Conservation (phyloP, 495 filamentous ascomycete genomes). For the Lophiotrema nucula region DNA sequence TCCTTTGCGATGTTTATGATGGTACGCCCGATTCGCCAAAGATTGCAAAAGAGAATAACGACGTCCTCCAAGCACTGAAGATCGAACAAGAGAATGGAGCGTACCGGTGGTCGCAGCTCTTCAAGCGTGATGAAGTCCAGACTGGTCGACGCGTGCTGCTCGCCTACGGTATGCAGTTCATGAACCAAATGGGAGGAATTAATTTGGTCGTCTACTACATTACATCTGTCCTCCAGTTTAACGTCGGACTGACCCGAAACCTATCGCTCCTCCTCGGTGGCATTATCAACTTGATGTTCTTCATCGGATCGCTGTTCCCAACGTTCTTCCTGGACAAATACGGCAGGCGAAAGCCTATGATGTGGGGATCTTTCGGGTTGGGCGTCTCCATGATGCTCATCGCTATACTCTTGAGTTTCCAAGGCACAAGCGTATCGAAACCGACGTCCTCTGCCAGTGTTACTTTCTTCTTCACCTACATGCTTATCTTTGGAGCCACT, state of each 20-base stretch:
- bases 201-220: slow-evolving; percentile 41
- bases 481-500: slow-evolving; percentile 48
- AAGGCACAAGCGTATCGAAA: slow-evolving; percentile 33
- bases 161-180: slow-evolving; percentile 47
- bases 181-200: slow-evolving; percentile 38
- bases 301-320: slow-evolving; percentile 49
- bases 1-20: slow-evolving; percentile 53
- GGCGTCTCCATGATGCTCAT: slow-evolving; percentile 54
- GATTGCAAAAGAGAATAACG: slow-evolving; percentile 46
- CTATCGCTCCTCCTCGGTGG: slow-evolving; percentile 39
- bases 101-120: slow-evolving; percentile 48
- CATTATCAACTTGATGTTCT: slow-evolving; percentile 37
- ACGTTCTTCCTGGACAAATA: slow-evolving; percentile 48
- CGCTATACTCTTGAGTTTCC: slow-evolving; percentile 51
- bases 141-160: slow-evolving; percentile 53
- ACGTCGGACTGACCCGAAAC: slow-evolving; percentile 36
- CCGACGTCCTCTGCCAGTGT: slow-evolving; percentile 44
- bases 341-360: slow-evolving; percentile 55
- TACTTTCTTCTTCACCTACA: slow-evolving; percentile 52
- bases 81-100: slow-evolving; percentile 47
- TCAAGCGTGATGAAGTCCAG: slow-evolving; percentile 53
- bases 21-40: slow-evolving; percentile 43
- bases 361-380: slow-evolving; percentile 53
- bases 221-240: slow-evolving; percentile 35
- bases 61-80: slow-evolving; percentile 49